These are phyloP conservation scores for Aspergillus brasiliensis DNA, from an alignment of 2,329 filamentous ascomycete genomes.

Conservation along the genomic window DNA sequence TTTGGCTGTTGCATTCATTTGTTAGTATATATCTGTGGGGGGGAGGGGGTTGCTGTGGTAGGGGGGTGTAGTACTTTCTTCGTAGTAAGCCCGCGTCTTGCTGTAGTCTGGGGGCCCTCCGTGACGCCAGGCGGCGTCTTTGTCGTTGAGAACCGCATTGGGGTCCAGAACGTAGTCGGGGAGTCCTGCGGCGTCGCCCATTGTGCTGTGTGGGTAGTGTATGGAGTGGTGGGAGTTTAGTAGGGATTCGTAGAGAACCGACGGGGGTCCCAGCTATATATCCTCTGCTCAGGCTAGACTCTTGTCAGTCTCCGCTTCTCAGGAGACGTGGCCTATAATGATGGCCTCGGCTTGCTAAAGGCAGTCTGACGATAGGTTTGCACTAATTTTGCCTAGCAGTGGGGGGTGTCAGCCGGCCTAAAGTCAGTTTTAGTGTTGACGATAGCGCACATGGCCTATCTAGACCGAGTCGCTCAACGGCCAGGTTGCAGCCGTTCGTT, in stretches of 20 bases:
- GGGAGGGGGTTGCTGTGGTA: too few relatives aligned
- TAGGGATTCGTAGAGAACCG: background rate
- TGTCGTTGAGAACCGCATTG: constrained; percentile 60
- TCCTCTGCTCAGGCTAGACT: background rate
- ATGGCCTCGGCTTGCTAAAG: background rate
- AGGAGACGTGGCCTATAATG: background rate
- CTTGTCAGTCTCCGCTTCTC: background rate
- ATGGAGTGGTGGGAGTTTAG: too few relatives aligned
- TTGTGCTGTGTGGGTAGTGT: background rate
- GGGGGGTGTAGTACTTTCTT: constrained; percentile 55
- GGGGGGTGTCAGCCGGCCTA: background rate
- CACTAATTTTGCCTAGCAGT: background rate
- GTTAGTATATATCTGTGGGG: background rate
- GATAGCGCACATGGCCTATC: background rate
- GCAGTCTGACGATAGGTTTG: background rate
- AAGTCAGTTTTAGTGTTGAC: background rate
- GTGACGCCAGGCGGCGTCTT: constrained; percentile 61
- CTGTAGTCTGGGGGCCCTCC: constrained; percentile 64
- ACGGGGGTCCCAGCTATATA: background rate
- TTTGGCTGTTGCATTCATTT: constrained; percentile 52
- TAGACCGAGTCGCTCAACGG: background rate
- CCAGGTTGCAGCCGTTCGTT: background rate
- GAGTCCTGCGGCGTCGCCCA: constrained; percentile 13
- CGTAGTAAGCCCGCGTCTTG: constrained; percentile 62
- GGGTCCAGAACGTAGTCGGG: constrained; percentile 63